These are phyloP conservation scores for Plasmopara halstedii DNA, from an alignment of 352 stramenopile genomes.

Conservation along the genomic window DNA sequence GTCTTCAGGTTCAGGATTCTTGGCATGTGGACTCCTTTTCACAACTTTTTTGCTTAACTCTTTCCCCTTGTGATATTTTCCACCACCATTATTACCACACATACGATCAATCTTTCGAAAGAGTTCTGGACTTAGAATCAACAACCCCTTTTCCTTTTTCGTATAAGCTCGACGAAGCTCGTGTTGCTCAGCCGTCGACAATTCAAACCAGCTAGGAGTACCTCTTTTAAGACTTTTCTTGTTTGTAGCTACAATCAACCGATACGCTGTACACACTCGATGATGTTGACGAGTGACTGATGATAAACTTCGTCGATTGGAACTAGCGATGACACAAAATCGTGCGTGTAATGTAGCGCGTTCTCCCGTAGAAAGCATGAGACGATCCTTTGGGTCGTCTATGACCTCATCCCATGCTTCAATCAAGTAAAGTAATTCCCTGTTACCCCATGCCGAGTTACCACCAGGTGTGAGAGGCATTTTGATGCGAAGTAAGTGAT, in stretches of 20 bases:
- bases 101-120: slow-evolving; percentile 20
- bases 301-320: slow-evolving; percentile 13
- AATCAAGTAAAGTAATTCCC: slow-evolving; percentile 25
- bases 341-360: slow-evolving; percentile 18
- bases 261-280: slow-evolving; percentile 25
- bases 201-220: slow-evolving; percentile 23
- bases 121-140: slow-evolving; percentile 14
- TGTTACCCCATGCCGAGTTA: slow-evolving; percentile 18
- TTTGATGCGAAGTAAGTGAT: neutral
- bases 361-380: slow-evolving; percentile 14
- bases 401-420: slow-evolving; percentile 27
- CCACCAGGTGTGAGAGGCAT: slow-evolving; percentile 6
- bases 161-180: slow-evolving; percentile 16
- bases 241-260: slow-evolving; percentile 26
- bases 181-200: slow-evolving; percentile 20
- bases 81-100: slow-evolving; percentile 8
- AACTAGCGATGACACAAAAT: slow-evolving; percentile 15
- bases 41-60: neutral
- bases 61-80: slow-evolving; percentile 1
- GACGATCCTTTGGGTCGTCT: slow-evolving; percentile 22
- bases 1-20: slow-evolving; percentile 5
- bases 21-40: slow-evolving; percentile 13
- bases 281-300: slow-evolving; percentile 23
- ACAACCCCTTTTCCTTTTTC: slow-evolving; percentile 29
- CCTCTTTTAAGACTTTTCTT: slow-evolving; percentile 9